Evolutionary conservation across 2,329 filamentous ascomycete species (phyloP).

Genomic region (Sporothrix dimorphospora): DNA sequence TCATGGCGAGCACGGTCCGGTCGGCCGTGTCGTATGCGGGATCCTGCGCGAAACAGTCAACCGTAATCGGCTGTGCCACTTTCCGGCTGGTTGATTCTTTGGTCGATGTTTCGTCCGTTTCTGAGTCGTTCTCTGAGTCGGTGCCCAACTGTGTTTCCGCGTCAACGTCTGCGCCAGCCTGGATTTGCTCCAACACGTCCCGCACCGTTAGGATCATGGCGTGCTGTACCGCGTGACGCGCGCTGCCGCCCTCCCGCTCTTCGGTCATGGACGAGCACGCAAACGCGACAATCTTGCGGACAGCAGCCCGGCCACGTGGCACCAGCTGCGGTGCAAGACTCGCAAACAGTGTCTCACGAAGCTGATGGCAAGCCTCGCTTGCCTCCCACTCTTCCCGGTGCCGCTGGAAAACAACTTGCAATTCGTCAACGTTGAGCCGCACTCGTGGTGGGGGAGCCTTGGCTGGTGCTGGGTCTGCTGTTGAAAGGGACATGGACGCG

Average conservation of each 20-base stretch:
- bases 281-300: conserved; percentile 33
- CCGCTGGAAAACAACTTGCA: conserved; percentile 9
- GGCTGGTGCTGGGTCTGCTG: background rate
- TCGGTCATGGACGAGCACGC: conserved; percentile 31
- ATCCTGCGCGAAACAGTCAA: conserved; percentile 38
- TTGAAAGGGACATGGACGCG: conserved; percentile 19
- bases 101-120: background rate
- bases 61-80: background rate
- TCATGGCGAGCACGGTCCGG: conserved; percentile 33
- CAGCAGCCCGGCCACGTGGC: conserved; percentile 14
- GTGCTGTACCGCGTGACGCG: conserved; percentile 31
- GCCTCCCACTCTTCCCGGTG: conserved; percentile 30
- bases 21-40: conserved; percentile 37
- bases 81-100: background rate
- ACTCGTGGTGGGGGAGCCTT: background rate
- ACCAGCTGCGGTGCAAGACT: conserved; percentile 24
- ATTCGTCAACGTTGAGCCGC: conserved; percentile 19
- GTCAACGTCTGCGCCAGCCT: background rate
- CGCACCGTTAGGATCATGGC: conserved; percentile 34
- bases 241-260: conserved; percentile 14
- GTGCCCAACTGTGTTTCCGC: background rate
- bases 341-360: conserved; percentile 29
- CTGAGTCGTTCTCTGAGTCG: background rate
- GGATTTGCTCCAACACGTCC: conserved; percentile 30
- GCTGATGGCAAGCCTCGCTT: conserved; percentile 28